phyloP scores from a whole-genome alignment of 192 early-diverging fungal genomes.

The Backusella tarrabulga region DNA sequence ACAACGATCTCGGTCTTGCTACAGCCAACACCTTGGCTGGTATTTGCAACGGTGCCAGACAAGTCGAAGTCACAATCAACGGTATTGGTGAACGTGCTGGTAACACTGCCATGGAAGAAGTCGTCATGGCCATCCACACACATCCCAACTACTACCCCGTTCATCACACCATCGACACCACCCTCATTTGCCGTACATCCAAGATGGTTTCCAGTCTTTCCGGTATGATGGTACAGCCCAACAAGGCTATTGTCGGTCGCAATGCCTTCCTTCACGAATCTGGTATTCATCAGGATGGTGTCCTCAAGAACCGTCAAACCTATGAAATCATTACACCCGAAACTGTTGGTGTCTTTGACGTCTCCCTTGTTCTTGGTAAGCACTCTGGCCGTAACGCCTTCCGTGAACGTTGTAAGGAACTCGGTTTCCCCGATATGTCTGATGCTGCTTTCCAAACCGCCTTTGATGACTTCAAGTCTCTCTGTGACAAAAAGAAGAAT shows the following conservation, averaged over 20 bases:
- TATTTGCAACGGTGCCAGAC: slow-evolving; percentile 86
- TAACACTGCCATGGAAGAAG: slow-evolving; percentile 94
- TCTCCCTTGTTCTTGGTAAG: slow-evolving; percentile 90
- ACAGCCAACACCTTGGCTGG: slow-evolving; percentile 96
- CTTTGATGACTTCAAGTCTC: slow-evolving; percentile 87
- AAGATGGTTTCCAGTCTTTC: slow-evolving; percentile 86
- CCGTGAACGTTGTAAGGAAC: slow-evolving; percentile 72
- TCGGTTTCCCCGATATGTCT: slow-evolving; percentile 68
- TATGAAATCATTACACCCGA: slow-evolving; percentile 98
- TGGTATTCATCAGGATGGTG: slow-evolving; percentile 98
- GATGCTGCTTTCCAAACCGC: slow-evolving; percentile 68
- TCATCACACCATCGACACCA: slow-evolving; percentile 87
- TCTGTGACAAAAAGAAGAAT: slow-evolving; percentile 90
- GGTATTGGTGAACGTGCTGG: slow-evolving; percentile 99
- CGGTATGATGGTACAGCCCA: slow-evolving; percentile 95
- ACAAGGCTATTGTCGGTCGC: slow-evolving; percentile 97
- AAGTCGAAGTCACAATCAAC: slow-evolving; percentile 97
- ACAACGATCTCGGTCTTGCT: slow-evolving; percentile 95
- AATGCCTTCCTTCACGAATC: slow-evolving; percentile 98
- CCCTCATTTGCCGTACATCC: slow-evolving; percentile 83
- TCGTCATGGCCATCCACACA: slow-evolving; percentile 94
- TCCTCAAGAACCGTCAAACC: slow-evolving; percentile 92
- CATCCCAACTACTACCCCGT: slow-evolving; percentile 90
- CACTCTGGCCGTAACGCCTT: slow-evolving; percentile 96
- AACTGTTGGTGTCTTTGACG: slow-evolving; percentile 84